Evolutionary conservation across 257 asterid species (phyloP).

Genomic region (Agastache rugosa): DNA sequence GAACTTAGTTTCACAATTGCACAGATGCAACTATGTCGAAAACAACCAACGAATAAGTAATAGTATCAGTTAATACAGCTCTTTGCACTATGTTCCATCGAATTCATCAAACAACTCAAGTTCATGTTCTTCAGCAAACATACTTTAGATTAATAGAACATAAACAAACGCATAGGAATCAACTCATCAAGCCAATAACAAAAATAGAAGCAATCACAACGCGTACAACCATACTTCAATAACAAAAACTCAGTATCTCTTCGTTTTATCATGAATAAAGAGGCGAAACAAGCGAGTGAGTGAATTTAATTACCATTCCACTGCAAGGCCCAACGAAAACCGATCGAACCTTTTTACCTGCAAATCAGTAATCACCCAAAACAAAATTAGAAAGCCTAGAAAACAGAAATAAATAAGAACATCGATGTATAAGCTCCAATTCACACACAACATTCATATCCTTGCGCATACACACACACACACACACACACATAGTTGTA

Average conservation of each 20-base stretch:
- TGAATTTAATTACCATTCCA: constrained; percentile 38
- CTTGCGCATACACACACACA: neutral
- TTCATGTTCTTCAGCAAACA: neutral
- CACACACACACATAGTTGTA: neutral
- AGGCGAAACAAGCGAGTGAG: neutral
- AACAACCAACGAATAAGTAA: constrained; percentile 1
- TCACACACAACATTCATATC: neutral
- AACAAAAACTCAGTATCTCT: constrained; percentile 10
- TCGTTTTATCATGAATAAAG: neutral
- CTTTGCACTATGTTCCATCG: constrained; percentile 7
- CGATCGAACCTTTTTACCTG: constrained; percentile 40
- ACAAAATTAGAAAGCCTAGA: neutral
- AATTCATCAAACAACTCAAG: constrained; percentile 14
- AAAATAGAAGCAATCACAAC: constrained; percentile 18
- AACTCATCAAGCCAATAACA: neutral
- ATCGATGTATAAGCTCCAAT: constrained; percentile 5
- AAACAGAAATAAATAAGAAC: neutral
- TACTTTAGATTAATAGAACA: constrained; percentile 1
- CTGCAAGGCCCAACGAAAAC: constrained; percentile 32
- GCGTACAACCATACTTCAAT: constrained; percentile 10
- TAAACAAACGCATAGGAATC: constrained; percentile 10
- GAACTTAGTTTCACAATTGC: neutral
- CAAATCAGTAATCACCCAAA: constrained; percentile 29
- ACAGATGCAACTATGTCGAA: neutral
- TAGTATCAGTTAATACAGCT: constrained; percentile 2